phyloP scores from a whole-genome alignment of 495 filamentous ascomycete genomes.

The Penicillium turbatum region DNA sequence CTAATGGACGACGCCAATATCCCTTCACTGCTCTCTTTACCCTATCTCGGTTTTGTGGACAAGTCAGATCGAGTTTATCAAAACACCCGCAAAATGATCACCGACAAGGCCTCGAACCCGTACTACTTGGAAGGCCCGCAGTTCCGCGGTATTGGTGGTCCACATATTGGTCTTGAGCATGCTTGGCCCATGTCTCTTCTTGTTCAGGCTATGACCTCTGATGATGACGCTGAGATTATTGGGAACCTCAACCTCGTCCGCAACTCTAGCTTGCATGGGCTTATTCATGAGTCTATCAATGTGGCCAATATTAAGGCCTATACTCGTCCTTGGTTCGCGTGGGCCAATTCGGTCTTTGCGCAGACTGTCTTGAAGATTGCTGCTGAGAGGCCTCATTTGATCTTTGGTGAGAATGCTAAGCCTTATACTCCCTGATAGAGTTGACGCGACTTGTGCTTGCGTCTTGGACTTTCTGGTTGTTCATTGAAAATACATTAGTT shows the following conservation, averaged over 20 bases:
- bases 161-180: constrained; percentile 71
- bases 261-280: constrained; percentile 64
- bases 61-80: constrained; percentile 65
- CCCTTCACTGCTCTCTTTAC: constrained; percentile 82
- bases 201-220: constrained; percentile 84
- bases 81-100: constrained; percentile 90
- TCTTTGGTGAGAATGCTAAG: constrained; percentile 62
- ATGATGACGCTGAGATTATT: constrained; percentile 79
- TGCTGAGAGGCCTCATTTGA: constrained; percentile 75
- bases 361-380: constrained; percentile 90
- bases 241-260: constrained; percentile 68
- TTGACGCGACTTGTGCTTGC: neutral
- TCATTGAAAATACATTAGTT: neutral
- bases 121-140: constrained; percentile 78
- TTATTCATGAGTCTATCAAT: constrained; percentile 91
- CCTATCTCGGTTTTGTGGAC: constrained; percentile 78
- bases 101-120: constrained; percentile 74
- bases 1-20: constrained; percentile 98
- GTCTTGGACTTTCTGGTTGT: neutral
- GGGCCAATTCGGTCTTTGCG: constrained; percentile 95
- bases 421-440: constrained; percentile 30
- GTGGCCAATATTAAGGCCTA: constrained; percentile 71
- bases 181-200: constrained; percentile 98
- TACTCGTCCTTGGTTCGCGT: constrained; percentile 92
- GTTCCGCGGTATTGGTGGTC: constrained; percentile 87